Evolutionary conservation across 1,284 basidiomycete genomes (phyloP).

Genomic region (Leccinum pseudoinsigne): DNA sequence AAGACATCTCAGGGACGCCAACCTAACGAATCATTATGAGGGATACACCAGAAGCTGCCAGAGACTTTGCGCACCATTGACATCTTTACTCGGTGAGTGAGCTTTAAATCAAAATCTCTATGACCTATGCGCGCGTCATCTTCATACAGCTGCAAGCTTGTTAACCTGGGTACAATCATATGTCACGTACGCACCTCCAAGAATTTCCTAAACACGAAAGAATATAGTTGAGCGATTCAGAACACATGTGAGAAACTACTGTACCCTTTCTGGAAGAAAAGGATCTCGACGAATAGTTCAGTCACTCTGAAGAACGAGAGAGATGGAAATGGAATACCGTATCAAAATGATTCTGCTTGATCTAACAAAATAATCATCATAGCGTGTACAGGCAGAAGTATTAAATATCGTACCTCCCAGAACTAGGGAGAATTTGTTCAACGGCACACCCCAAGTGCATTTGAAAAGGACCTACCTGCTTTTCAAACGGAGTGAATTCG

Average conservation of each 20-base stretch:
- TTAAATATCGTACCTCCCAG: slow-evolving; percentile 67
- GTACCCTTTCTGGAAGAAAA: slow-evolving; percentile 98
- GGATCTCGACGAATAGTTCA: slow-evolving; percentile 48
- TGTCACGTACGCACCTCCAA: slow-evolving; percentile 48
- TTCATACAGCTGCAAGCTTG: slow-evolving; percentile 77
- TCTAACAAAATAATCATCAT: slow-evolving; percentile 39
- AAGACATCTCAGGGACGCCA: slow-evolving; percentile 93
- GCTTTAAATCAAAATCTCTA: slow-evolving; percentile 90
- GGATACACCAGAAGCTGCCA: neutral
- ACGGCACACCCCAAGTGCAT: neutral
- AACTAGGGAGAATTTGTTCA: slow-evolving; percentile 53
- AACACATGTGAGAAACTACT: slow-evolving; percentile 21
- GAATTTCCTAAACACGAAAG: slow-evolving; percentile 52
- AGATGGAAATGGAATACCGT: slow-evolving; percentile 47
- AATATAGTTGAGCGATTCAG: slow-evolving; percentile 1
- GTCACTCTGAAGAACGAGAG: neutral
- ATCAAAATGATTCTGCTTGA: slow-evolving; percentile 95
- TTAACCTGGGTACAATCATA: slow-evolving; percentile 9
- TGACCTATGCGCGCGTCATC: slow-evolving; percentile 92
- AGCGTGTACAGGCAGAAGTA: neutral
- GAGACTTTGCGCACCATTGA: slow-evolving; percentile 72
- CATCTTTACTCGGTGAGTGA: slow-evolving; percentile 95
- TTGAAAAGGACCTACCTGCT: slow-evolving; percentile 55
- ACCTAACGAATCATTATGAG: slow-evolving; percentile 51
- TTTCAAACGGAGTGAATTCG: slow-evolving; percentile 94